phyloP scores from a whole-genome alignment of 257 asterid species.

The Haberlea rhodopensis region DNA sequence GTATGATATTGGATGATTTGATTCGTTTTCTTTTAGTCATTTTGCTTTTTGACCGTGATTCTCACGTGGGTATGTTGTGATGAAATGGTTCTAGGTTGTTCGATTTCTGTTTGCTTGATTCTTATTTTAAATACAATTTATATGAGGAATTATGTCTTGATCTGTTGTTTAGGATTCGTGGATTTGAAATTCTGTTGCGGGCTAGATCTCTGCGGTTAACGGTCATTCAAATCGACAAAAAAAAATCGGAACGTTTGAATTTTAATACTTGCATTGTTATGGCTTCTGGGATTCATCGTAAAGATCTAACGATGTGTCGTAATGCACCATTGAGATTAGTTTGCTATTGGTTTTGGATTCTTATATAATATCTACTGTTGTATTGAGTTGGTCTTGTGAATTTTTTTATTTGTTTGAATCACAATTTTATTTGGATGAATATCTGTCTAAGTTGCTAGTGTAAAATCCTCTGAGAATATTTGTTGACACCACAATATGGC shows the following conservation, averaged over 20 bases:
- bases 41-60: conserved; percentile 28
- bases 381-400: too few species aligned
- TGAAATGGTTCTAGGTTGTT: conserved; percentile 11
- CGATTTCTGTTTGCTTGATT: conserved; percentile 15
- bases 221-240: neutral
- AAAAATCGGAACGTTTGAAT: neutral
- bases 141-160: neutral
- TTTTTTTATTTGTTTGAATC: conserved; percentile 4
- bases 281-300: conserved; percentile 8
- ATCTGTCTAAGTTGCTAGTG: neutral
- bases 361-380: neutral
- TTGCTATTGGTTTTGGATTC: conserved; percentile 19
- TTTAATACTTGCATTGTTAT: conserved; percentile 20
- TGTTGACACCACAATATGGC: neutral
- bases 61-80: conserved; percentile 27
- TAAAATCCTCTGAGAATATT: neutral
- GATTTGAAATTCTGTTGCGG: neutral
- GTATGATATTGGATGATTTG: conserved; percentile 21
- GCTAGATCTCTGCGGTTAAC: neutral
- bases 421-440: neutral
- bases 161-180: neutral
- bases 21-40: conserved; percentile 30
- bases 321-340: conserved; percentile 6
- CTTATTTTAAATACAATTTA: conserved; percentile 10
- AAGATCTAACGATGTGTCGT: conserved; percentile 27